Evolutionary conservation across 108 stramenopile species (phyloP), one percentile per base, ranked within the genome.

Genomic region (Skeletonema tropicum): DNA sequence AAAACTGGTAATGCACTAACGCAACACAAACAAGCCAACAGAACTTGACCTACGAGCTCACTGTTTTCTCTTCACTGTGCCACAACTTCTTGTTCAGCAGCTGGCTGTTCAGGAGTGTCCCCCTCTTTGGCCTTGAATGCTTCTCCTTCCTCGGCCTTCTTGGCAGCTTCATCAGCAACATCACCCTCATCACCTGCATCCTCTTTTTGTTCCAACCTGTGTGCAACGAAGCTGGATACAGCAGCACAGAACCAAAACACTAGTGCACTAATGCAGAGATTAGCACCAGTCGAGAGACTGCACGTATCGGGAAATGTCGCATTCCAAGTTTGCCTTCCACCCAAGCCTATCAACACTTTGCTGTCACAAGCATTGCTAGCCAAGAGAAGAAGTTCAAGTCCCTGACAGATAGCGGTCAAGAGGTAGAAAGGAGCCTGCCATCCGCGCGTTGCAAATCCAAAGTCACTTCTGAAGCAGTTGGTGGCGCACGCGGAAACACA

Each of bases 321-420:
- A 30, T 62, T 38, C 61, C 36, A 38, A 9, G 36, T 33, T 2
- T 62, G 21, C n/a, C 61, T 38, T 17, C 36, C 61, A 33, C 36
- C 61, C 35, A 62, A 38, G 17, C 36, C 61, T 8, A 36, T 33
- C 11, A 62, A 19, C 4, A 62, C 35, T 11, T 33, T 36, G 36
- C 36, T 62, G 61, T 62, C 36, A 9, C 61, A 62, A 38, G 61
- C 61, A 38, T 62, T 62, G 17, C 35, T 36, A 19, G n/a, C 19
- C 61, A 62, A 62, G 0, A 62, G 9, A 19, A 62, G 61, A 0
- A 62, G 61, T 9, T 21, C 19, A 33, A 62, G 36, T 8, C 61
- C 61, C 10, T 62, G 61, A 11, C n/a, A 36, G 12, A 62, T 9
- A 9, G 61, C 61, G 19, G 61, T 62, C 19, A 62, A 62, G 29